Evolutionary conservation across 2,329 filamentous ascomycete species (phyloP), one percentile per base, ranked within the genome.

Genomic region (Monosporascus sp.): DNA sequence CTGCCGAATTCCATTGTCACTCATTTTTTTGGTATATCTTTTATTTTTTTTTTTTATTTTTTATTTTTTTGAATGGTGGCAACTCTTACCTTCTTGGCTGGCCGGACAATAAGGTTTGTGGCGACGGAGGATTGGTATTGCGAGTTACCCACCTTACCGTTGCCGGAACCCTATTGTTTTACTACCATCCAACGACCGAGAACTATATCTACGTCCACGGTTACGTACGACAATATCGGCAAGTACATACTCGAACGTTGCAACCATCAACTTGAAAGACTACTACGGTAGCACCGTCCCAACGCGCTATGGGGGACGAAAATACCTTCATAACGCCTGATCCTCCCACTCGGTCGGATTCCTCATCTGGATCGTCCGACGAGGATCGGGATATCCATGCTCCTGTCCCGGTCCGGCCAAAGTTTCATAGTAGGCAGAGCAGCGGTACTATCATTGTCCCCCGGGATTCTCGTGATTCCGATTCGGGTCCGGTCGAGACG

Each of bases 361-460:
- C 65, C 9, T 65, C 64, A 8, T 65, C 63, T 18, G 58, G 62
- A 7, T 67, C 65, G 14, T 65, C 65, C 22, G 54, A 56, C 42
- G 63, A 65, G 47, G 57, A 54, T 7, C 57, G 57, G n/a, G 65
- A 66, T 25, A 76, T 82, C 27, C 75, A 80, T 54, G 74, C 76
- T 24, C 79, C 80, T 31, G 67, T 78, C 8, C 78, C 80, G 2
- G 71, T 71, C 17, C 82, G 89, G 37, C 89, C 89, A 27, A 80
- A 82, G 52, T 74, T 93, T 54, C 83, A 83, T 18, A 88, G 82
- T 61, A 81, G 89, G 48, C 90, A 90, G 71, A 89, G 86, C 61
- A 93, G 88, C 67, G 88, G 88, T 53, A 90, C 90, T 47, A 86
- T 94, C 59, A 88, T 92, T 58, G 87, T 95, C 39, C 86, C 88